A percentile compares a stretch with the other conserved stretches of the same genome.
phyloP scores from a whole-genome alignment of 2,329 filamentous ascomycete species.

The Sarocladium kiliense region DNA sequence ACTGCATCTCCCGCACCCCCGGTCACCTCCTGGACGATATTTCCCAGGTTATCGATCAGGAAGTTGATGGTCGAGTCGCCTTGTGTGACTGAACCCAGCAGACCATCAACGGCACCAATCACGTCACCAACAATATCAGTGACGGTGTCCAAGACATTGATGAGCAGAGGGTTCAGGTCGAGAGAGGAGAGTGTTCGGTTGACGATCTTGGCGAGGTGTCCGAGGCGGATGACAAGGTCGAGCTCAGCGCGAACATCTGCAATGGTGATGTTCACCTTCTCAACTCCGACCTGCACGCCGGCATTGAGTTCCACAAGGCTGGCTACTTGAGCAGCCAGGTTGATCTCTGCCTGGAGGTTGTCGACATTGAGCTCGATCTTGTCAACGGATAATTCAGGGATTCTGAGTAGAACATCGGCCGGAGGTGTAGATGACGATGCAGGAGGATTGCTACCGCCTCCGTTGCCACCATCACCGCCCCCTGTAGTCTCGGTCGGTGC shows the following conservation, averaged over 20 bases:
- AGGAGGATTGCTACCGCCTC: not conserved
- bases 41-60: constrained; percentile 56
- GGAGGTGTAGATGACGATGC: constrained; percentile 3
- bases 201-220: constrained; percentile 56
- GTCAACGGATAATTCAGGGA: constrained; percentile 53
- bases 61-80: constrained; percentile 49
- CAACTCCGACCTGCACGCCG: constrained; percentile 44
- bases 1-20: constrained; percentile 38
- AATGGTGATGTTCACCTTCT: constrained; percentile 56
- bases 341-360: constrained; percentile 52
- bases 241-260: constrained; percentile 53
- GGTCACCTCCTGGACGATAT: constrained; percentile 55
- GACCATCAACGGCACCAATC: constrained; percentile 51
- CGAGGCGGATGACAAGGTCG: constrained; percentile 54
- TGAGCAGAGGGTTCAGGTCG: constrained; percentile 56
- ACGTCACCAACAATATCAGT: constrained; percentile 47
- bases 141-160: constrained; percentile 49
- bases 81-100: constrained; percentile 54
- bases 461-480: not conserved
- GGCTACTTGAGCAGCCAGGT: constrained; percentile 55
- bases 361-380: constrained; percentile 57
- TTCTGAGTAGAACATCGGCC: constrained; percentile 49
- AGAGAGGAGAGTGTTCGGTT: constrained; percentile 54
- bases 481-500: not conserved
- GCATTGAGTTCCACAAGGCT: constrained; percentile 50